Evolutionary conservation across 257 asterid genomes (phyloP).

Genomic region (Salvia miltiorrhiza): DNA sequence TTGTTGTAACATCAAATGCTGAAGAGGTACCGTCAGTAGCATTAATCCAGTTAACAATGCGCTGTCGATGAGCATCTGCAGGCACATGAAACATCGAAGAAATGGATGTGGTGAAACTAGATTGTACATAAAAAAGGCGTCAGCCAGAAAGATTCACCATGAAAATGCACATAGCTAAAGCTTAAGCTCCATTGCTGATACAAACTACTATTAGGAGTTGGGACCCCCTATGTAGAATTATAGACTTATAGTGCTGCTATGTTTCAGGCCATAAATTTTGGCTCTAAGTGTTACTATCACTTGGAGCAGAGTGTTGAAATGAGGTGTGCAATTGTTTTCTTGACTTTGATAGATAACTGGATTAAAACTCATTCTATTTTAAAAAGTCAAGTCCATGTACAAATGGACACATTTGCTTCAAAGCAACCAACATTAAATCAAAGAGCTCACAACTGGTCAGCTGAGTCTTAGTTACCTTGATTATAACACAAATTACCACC

Average conservation of each 20-base stretch:
- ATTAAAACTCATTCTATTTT: neutral
- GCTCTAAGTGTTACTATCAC: neutral
- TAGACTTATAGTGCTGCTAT: too few relatives aligned
- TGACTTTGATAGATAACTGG: neutral
- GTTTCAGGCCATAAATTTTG: neutral
- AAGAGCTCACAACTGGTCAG: neutral
- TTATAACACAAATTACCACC: conserved; percentile 54
- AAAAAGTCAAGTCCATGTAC: neutral
- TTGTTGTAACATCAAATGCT: conserved; percentile 64
- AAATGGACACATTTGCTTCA: conserved; percentile 1
- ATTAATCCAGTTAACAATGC: conserved; percentile 61
- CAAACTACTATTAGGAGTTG: neutral
- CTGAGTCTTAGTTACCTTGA: conserved; percentile 25
- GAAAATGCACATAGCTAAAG: neutral
- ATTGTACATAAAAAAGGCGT: neutral
- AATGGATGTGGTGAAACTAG: neutral
- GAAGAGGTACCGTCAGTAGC: conserved; percentile 58
- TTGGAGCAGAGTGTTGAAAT: too few relatives aligned
- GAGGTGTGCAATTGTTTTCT: neutral
- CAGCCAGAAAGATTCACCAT: neutral
- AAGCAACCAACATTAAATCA: neutral
- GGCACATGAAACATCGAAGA: neutral
- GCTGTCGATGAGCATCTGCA: conserved; percentile 60
- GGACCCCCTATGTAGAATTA: neutral
- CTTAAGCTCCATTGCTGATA: neutral